phyloP scores from a whole-genome alignment of 1,284 basidiomycete species.

The Leccinum pachyderme region DNA sequence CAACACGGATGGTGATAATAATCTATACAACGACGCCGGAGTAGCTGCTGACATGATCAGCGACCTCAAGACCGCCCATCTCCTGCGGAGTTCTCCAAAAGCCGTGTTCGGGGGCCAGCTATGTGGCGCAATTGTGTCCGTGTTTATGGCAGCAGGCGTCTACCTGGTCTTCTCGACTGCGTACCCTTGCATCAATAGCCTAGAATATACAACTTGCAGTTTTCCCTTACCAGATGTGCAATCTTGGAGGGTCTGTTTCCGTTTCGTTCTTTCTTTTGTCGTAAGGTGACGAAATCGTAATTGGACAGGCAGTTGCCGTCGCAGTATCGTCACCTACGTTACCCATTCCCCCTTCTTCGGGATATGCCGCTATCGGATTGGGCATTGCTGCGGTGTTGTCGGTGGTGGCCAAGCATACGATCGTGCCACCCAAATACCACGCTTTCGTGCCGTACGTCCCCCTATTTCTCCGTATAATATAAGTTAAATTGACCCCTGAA shows the following conservation, averaged over 20 bases:
- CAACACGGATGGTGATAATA: slow-evolving; percentile 3
- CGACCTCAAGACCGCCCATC: slow-evolving; percentile 71
- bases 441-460: slow-evolving; percentile 17
- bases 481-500: neutral
- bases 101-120: slow-evolving; percentile 68
- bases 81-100: slow-evolving; percentile 63
- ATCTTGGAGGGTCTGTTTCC: slow-evolving; percentile 32
- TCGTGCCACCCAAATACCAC: slow-evolving; percentile 17
- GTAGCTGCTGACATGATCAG: slow-evolving; percentile 66
- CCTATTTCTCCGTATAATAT: neutral
- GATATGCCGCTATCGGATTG: slow-evolving; percentile 14
- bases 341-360: slow-evolving; percentile 15
- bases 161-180: slow-evolving; percentile 53
- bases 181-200: slow-evolving; percentile 60
- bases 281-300: neutral
- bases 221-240: slow-evolving; percentile 27
- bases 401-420: slow-evolving; percentile 11
- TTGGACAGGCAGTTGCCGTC: slow-evolving; percentile 8
- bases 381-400: slow-evolving; percentile 9
- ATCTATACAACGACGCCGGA: neutral
- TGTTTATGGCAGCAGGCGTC: slow-evolving; percentile 18
- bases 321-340: slow-evolving; percentile 13
- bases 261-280: neutral
- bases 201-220: slow-evolving; percentile 21
- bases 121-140: slow-evolving; percentile 22